phyloP scores from a whole-genome alignment of 176 grass and related monocot species.

The Microstegium vimineum region DNA sequence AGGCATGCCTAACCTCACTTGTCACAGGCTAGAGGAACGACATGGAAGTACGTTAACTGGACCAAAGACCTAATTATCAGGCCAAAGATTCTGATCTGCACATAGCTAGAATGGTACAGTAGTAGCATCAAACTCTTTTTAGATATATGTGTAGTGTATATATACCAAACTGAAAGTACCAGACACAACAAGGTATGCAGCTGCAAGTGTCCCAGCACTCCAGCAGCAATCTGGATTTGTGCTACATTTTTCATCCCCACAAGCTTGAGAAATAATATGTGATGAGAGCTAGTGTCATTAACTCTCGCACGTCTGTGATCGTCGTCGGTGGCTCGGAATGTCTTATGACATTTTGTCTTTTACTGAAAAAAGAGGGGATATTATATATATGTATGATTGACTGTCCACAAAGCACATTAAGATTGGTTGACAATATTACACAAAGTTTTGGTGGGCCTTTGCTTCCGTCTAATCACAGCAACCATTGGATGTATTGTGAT shows the following conservation, averaged over 20 bases:
- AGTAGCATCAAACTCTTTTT: not conserved
- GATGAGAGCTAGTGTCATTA: not conserved
- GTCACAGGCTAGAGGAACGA: not conserved
- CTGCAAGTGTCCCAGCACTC: not conserved
- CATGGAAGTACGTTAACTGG: constrained; percentile 2
- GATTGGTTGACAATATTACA: not conserved
- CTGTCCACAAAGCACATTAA: not conserved
- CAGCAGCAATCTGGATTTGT: constrained; percentile 16
- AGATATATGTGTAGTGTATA: not conserved
- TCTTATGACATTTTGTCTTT: not conserved
- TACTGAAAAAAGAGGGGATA: not conserved
- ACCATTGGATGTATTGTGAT: not conserved
- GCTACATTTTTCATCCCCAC: not conserved
- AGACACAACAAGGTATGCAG: not conserved
- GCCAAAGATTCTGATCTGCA: not conserved
- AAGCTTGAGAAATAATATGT: not conserved
- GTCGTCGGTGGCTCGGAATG: not conserved
- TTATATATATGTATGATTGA: not conserved
- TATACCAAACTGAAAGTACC: not conserved
- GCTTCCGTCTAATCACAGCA: not conserved
- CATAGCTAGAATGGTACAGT: not conserved
- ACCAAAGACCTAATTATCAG: not conserved
- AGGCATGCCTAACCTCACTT: not conserved
- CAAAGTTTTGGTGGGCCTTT: not conserved
- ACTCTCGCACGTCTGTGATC: not conserved